phyloP scores from a whole-genome alignment of 495 filamentous ascomycete genomes.

The Aspergillus carlsbadensis region DNA sequence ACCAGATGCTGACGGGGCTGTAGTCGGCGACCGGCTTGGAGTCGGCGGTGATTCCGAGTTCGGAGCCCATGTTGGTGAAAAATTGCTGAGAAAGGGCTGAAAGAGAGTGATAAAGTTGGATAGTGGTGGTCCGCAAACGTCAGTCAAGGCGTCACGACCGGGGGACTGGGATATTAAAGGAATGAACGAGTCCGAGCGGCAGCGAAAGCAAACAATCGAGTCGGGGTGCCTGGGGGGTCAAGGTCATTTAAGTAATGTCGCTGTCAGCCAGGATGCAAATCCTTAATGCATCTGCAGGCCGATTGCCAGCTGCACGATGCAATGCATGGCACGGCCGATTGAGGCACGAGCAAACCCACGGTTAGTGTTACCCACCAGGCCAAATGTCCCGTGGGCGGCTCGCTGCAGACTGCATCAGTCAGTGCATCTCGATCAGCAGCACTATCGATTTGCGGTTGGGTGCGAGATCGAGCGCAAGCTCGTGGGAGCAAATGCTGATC shows the following conservation, averaged over 20 bases:
- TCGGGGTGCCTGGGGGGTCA: not conserved
- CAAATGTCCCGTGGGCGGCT: slow-evolving; percentile 2
- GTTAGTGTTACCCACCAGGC: too few relatives aligned
- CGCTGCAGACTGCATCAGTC: too few relatives aligned
- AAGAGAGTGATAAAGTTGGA: slow-evolving; percentile 34
- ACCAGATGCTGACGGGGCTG: slow-evolving; percentile 34
- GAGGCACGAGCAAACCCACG: not conserved
- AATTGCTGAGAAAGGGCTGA: slow-evolving; percentile 18
- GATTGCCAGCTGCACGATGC: not conserved
- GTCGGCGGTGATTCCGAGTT: slow-evolving; percentile 31
- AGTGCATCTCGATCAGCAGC: slow-evolving; percentile 10
- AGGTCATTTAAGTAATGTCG: too few relatives aligned
- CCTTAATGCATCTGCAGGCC: not conserved
- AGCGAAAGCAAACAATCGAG: not conserved
- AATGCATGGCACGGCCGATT: not conserved
- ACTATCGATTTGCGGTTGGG: not conserved
- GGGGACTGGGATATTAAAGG: not conserved
- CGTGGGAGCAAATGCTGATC: too few relatives aligned
- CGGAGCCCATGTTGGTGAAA: slow-evolving; percentile 32
- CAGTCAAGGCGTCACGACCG: not conserved
- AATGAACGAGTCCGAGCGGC: slow-evolving; percentile 3
- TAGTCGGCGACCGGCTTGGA: slow-evolving; percentile 26
- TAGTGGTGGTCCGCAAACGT: slow-evolving; percentile 13
- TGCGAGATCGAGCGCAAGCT: too few relatives aligned
- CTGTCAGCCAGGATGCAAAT: too few relatives aligned